Conservation (phyloP, 768 basidiomycete genomes). For the Tylopilus felleus region DNA sequence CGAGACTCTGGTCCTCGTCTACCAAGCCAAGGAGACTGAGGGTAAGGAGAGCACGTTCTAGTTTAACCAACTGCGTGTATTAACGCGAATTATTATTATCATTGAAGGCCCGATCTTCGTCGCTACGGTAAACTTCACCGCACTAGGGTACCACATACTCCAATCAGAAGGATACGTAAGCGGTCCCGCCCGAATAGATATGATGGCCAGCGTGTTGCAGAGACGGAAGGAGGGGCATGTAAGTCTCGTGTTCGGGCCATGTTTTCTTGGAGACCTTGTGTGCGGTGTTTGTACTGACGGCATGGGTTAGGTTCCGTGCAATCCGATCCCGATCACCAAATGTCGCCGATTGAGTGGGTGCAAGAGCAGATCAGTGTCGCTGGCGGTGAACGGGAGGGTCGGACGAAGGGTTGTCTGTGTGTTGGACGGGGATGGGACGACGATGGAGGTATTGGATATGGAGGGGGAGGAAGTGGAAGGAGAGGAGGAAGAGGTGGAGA, state of each 20-base stretch:
- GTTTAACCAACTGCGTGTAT: constrained; percentile 16
- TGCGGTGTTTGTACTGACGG: constrained; percentile 32
- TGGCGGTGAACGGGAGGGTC: constrained; percentile 71
- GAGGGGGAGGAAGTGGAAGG: constrained; percentile 57
- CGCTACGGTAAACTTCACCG: constrained; percentile 60
- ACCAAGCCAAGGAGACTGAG: constrained; percentile 44
- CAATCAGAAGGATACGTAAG: constrained; percentile 49
- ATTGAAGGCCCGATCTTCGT: constrained; percentile 57
- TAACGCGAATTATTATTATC: constrained; percentile 31
- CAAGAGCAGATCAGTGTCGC: constrained; percentile 47
- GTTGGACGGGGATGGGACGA: constrained; percentile 58
- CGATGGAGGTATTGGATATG: constrained; percentile 73
- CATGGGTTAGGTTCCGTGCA: constrained; percentile 46
- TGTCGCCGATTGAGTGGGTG: constrained; percentile 54
- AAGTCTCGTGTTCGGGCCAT: constrained; percentile 37
- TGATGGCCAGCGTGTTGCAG: constrained; percentile 56
- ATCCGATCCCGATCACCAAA: constrained; percentile 51
- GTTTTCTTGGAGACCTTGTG: constrained; percentile 28
- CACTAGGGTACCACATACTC: constrained; percentile 57
- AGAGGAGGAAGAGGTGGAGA: constrained; percentile 32
- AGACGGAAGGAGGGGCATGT: constrained; percentile 64
- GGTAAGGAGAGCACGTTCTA: constrained; percentile 41
- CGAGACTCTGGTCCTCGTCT: constrained; percentile 61
- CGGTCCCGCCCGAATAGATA: constrained; percentile 55
- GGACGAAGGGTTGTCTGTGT: constrained; percentile 77